phyloP scores from a whole-genome alignment of 345 rosid genomes.

The Citrus mangshanensis region DNA sequence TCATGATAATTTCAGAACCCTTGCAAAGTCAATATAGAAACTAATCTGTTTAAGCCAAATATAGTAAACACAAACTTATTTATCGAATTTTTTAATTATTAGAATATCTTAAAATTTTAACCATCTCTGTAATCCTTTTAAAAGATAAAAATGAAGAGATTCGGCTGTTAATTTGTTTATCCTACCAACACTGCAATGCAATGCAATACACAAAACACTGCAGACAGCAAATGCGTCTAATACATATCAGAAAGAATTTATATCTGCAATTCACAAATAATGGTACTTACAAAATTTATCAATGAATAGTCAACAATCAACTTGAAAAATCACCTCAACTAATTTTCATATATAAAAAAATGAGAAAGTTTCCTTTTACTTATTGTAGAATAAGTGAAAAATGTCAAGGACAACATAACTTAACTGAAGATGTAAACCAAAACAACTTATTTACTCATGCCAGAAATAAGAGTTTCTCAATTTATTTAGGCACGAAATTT shows the following conservation, averaged over 20 bases:
- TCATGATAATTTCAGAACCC: not conserved
- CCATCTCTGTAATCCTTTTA: not conserved
- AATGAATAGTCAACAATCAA: not conserved
- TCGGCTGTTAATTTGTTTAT: not conserved
- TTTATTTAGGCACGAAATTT: slow-evolving; percentile 1
- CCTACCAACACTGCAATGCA: no score
- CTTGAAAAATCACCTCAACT: not conserved
- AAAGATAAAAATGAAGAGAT: not conserved
- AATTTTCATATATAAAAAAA: not conserved
- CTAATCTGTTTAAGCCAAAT: not conserved
- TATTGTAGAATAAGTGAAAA: not conserved
- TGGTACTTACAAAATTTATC: not conserved
- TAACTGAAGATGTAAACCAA: not conserved
- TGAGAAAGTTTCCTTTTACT: not conserved
- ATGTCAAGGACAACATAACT: not conserved
- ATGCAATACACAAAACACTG: not conserved
- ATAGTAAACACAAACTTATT: not conserved
- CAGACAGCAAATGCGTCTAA: not conserved
- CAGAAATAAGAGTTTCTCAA: not conserved
- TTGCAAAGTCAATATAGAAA: not conserved
- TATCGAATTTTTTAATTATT: not conserved
- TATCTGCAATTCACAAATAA: slow-evolving; percentile 1
- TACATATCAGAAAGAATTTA: not conserved
- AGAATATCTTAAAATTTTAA: not conserved
- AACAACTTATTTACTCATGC: not conserved